Evolutionary conservation across 2,329 filamentous ascomycete species (phyloP), one percentile per base, ranked within the genome.

Genomic region (Fusarium nodosum): DNA sequence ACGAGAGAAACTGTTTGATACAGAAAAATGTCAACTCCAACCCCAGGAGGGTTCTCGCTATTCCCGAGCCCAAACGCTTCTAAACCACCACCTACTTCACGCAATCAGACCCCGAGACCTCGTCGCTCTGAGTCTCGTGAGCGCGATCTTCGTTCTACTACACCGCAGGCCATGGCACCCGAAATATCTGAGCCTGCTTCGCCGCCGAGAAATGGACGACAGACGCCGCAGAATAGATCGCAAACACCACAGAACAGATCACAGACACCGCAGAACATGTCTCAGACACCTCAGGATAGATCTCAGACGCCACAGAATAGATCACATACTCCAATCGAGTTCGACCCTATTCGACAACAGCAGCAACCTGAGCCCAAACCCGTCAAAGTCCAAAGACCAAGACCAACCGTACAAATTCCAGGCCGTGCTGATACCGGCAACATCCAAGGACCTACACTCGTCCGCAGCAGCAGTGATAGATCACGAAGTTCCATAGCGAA

Each of bases 401-500:
- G 81, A n/a, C 78, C 82, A 0, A 75, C 77, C 13, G 78, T 79
- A 28, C 81, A 85, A 18, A 75, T 81, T 2, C 83, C 83, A 2
- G 80, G 79, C 7, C 82, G 84, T 42, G 81, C 83, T 34, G 84
- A 85, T 15, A 86, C 84, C 0, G 83, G 84, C 26, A 82, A 87
- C 61, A 85, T 86, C 0, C 82, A 85, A 60, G 81, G 31, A 80
- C 82, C 54, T 84, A 84, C 3, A 79, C 46, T 63, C 24, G 82
- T 84, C 13, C 81, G 84, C 50, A 82, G 79, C 63, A 80, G 81
- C 50, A 88, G 85, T 74, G 81, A 79, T 48, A 79, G 82, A 20
- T 87, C 86, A 2, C 81, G 85, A 56, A 86, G 79, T 75, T 90
- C 87, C 22, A 88, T 88, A 69, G 85, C 86, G 52, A 89, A 89